These are phyloP conservation scores for Tilletia caries DNA, from an alignment of 1,284 basidiomycete genomes.

Conservation along the genomic window DNA sequence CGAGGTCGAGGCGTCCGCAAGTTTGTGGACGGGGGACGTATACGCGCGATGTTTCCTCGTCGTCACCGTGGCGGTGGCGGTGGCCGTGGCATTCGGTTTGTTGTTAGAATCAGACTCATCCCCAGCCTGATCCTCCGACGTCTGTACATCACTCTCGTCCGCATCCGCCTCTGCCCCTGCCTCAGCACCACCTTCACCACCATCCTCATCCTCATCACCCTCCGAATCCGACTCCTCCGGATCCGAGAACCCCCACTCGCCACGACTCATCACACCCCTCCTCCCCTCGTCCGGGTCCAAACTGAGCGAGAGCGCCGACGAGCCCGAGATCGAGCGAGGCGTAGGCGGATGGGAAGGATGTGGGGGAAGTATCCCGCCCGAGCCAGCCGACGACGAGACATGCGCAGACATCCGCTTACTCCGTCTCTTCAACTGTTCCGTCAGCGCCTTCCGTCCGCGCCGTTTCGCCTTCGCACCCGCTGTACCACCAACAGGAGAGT, in stretches of 20 bases:
- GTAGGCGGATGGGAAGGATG: no score
- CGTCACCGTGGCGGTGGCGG: not conserved
- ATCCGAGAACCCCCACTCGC: no score
- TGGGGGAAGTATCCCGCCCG: no score
- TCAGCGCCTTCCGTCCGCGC: not conserved
- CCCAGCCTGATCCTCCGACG: not conserved
- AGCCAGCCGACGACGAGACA: not conserved
- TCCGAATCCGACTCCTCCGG: not conserved
- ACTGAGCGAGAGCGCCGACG: not conserved
- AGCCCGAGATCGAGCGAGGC: no score
- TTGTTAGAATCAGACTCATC: not conserved
- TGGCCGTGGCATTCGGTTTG: not conserved
- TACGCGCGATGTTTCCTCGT: not conserved
- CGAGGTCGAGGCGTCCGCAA: not conserved
- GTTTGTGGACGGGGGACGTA: not conserved
- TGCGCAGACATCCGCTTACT: slow-evolving; percentile 3
- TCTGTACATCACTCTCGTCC: no score
- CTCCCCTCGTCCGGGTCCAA: not conserved
- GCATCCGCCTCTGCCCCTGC: no score
- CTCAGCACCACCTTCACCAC: not conserved
- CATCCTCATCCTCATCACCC: not conserved
- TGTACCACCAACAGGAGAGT: not conserved
- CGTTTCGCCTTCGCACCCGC: not conserved
- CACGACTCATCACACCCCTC: not conserved
- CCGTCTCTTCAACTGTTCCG: slow-evolving; percentile 3